A percentile compares a stretch with the other conserved stretches of the same genome.
Conservation (phyloP, 306 rosid species). For the Mimosa pudica region DNA sequence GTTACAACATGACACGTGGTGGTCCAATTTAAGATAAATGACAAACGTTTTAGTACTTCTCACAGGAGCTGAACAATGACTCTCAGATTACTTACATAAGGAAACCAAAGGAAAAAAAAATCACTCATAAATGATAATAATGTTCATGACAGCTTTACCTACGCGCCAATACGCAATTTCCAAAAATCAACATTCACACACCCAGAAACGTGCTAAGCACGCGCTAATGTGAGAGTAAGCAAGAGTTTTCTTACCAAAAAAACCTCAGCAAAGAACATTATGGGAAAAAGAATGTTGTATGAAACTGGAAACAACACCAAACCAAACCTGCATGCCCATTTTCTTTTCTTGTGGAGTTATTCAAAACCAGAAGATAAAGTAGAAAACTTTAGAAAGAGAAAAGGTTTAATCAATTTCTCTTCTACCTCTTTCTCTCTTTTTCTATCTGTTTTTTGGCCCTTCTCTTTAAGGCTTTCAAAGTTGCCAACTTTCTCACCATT, state of each 20-base stretch:
- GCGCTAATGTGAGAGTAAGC: background rate
- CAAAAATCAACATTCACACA: background rate
- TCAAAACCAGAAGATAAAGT: constrained; percentile 39
- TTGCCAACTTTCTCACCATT: constrained; percentile 46
- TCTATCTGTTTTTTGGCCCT: background rate
- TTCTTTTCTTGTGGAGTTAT: constrained; percentile 45
- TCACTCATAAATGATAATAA: background rate
- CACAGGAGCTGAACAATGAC: constrained; percentile 37
- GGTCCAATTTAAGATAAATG: constrained; percentile 49
- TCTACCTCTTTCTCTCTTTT: constrained; percentile 29
- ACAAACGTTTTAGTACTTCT: constrained; percentile 48
- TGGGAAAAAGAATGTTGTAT: constrained; percentile 43
- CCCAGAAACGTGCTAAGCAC: background rate
- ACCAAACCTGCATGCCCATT: constrained; percentile 54
- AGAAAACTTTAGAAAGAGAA: background rate
- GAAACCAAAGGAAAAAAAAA: background rate
- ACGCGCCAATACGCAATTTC: constrained; percentile 33
- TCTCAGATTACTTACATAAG: constrained; percentile 15
- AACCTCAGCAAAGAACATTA: constrained; percentile 12
- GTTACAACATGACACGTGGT: constrained; percentile 46
- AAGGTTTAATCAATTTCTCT: constrained; percentile 35
- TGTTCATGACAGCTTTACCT: constrained; percentile 38
- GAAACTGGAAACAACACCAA: constrained; percentile 63
- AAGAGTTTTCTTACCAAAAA: constrained; percentile 7
- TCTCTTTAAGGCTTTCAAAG: constrained; percentile 47